phyloP scores from a whole-genome alignment of 164 flowering plant genomes.

The Aristolochia contorta region DNA sequence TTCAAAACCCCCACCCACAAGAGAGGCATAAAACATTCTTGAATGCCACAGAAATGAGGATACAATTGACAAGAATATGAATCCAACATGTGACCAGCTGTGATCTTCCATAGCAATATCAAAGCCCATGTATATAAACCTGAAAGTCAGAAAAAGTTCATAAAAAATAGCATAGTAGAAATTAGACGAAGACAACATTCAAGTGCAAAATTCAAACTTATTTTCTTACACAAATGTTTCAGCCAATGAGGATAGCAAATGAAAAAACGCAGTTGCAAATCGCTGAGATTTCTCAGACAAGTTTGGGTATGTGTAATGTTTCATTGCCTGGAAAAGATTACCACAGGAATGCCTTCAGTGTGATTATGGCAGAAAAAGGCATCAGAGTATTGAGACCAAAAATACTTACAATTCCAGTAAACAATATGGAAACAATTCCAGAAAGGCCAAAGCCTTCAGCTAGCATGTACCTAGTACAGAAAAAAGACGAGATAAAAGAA shows the following conservation, averaged over 20 bases:
- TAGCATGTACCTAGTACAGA: conserved; percentile 75
- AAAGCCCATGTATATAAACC: conserved; percentile 99
- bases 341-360: background rate
- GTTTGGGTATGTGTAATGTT: conserved; percentile 87
- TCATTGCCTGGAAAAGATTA: conserved; percentile 69
- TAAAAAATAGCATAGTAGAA: background rate
- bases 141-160: conserved; percentile 27
- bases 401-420: conserved; percentile 94
- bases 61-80: conserved; percentile 98
- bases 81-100: conserved; percentile 98
- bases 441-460: conserved; percentile 99
- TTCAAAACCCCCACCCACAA: too few species aligned
- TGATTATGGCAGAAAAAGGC: background rate
- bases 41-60: conserved; percentile 33
- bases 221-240: conserved; percentile 89
- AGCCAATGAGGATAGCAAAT: conserved; percentile 93
- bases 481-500: conserved; percentile 6
- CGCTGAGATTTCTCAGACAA: conserved; percentile 84
- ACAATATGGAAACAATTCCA: conserved; percentile 97
- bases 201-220: conserved; percentile 1
- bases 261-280: conserved; percentile 92
- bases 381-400: background rate
- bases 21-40: too few species aligned
- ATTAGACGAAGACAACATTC: background rate
- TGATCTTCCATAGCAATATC: conserved; percentile 99